Conservation (phyloP, 2,329 filamentous ascomycete species). For the Rhynchosporium agropyri region DNA sequence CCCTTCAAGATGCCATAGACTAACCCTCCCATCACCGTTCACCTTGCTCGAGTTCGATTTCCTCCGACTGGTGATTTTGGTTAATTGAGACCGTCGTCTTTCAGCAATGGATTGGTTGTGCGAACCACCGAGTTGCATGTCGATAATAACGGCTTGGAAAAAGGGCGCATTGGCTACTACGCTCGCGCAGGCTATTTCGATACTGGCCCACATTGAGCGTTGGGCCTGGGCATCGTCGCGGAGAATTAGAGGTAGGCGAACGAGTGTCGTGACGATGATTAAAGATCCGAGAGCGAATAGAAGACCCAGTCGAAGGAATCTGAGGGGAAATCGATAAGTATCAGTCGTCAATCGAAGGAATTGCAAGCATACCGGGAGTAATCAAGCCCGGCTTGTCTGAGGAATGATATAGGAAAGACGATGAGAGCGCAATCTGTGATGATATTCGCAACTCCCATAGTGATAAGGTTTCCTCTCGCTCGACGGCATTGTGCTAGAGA, state of each 20-base stretch:
- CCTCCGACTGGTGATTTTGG: neutral
- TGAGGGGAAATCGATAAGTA: neutral
- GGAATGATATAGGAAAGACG: constrained; percentile 17
- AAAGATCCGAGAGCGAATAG: constrained; percentile 17
- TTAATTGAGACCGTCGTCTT: constrained; percentile 8
- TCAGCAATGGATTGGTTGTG: constrained; percentile 12
- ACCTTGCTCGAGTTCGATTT: constrained; percentile 12
- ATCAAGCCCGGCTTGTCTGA: constrained; percentile 11
- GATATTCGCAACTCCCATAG: constrained; percentile 12
- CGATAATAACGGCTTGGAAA: constrained; percentile 14
- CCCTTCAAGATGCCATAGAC: constrained; percentile 15
- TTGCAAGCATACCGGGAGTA: neutral
- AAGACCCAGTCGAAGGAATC: constrained; percentile 14
- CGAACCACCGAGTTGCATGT: constrained; percentile 14
- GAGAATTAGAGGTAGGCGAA: constrained; percentile 16
- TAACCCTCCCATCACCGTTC: constrained; percentile 6
- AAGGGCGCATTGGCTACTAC: constrained; percentile 19
- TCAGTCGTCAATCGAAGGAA: too few relatives aligned
- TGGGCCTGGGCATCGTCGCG: constrained; percentile 18
- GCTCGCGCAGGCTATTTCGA: constrained; percentile 15
- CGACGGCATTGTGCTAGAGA: constrained; percentile 8
- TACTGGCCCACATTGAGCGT: constrained; percentile 17
- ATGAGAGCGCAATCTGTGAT: constrained; percentile 13
- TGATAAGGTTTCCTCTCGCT: constrained; percentile 12
- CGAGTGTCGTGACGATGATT: constrained; percentile 19